phyloP scores from a whole-genome alignment of 2,329 filamentous ascomycete species.

The Ascosphaera aggregata region DNA sequence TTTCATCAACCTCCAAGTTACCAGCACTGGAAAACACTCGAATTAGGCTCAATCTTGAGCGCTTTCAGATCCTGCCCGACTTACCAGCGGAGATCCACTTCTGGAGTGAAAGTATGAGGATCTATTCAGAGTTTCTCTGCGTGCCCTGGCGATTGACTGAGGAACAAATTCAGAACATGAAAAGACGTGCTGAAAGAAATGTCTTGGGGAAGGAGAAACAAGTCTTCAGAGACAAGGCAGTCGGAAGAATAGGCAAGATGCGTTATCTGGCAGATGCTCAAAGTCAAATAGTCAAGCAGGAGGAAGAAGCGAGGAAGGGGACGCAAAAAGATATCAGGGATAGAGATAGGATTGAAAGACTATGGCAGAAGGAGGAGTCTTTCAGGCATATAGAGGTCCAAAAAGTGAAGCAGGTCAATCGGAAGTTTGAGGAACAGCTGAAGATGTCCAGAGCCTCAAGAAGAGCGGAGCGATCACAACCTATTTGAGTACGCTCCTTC shows the following conservation, averaged over 20 bases:
- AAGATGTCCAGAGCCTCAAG: background rate
- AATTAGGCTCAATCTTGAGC: constrained; percentile 27
- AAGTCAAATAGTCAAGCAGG: no score
- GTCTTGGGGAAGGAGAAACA: background rate
- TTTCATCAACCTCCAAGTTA: background rate
- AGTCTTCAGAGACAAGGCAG: background rate
- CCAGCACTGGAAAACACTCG: constrained; percentile 14
- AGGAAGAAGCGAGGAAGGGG: background rate
- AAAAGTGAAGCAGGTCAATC: background rate
- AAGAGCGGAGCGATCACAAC: no score
- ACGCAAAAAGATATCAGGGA: background rate
- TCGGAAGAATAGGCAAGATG: background rate
- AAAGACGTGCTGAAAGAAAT: constrained; percentile 3
- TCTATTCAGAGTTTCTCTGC: constrained; percentile 25
- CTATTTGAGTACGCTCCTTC: no score
- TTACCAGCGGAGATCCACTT: constrained; percentile 31
- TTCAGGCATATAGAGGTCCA: background rate
- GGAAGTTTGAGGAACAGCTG: background rate
- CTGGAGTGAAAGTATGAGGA: constrained; percentile 27
- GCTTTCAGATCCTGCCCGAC: constrained; percentile 23
- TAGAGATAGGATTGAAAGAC: background rate
- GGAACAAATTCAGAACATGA: constrained; percentile 20
- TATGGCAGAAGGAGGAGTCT: background rate
- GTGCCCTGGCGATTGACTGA: constrained; percentile 28
- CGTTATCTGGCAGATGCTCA: no score